phyloP scores from a whole-genome alignment of 371 early-diverging fungal species.

The Rhizomucor pusillus region DNA sequence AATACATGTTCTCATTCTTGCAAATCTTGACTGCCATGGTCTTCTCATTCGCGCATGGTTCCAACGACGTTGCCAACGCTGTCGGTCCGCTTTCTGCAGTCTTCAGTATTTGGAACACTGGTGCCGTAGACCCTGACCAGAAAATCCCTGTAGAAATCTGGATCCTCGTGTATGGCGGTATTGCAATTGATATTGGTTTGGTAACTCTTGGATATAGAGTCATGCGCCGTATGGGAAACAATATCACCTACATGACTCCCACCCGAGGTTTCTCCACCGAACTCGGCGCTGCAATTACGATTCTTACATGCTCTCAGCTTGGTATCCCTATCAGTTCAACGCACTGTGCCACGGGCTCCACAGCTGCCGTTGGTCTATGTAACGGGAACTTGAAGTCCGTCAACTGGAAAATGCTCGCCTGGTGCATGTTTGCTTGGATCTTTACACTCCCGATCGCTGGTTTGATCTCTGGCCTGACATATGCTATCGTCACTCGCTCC shows the following conservation, averaged over 20 bases:
- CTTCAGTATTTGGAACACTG: constrained; percentile 70
- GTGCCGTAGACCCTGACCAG: constrained; percentile 38
- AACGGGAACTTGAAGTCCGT: constrained; percentile 68
- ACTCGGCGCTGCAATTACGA: constrained; percentile 79
- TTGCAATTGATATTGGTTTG: constrained; percentile 81
- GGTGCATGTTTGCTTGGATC: constrained; percentile 75
- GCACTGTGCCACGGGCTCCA: constrained; percentile 88
- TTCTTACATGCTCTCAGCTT: constrained; percentile 81
- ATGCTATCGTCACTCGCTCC: constrained; percentile 59
- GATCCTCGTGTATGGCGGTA: constrained; percentile 78
- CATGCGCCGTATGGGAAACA: constrained; percentile 80
- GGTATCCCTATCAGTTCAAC: constrained; percentile 87
- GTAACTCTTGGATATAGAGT: constrained; percentile 68
- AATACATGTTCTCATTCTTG: constrained; percentile 80
- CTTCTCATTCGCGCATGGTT: constrained; percentile 88
- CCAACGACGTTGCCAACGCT: constrained; percentile 90
- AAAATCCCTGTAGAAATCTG: constrained; percentile 68
- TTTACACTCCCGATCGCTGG: constrained; percentile 81
- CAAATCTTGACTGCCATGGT: constrained; percentile 85
- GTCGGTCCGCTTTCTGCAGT: constrained; percentile 76
- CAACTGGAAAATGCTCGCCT: constrained; percentile 80
- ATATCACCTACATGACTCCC: constrained; percentile 84
- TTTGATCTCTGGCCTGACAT: constrained; percentile 63
- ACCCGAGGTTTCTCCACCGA: constrained; percentile 85
- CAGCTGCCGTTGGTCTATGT: constrained; percentile 78